Base-by-base conservation (phyloP, 2,329 filamentous ascomycete species). In the Coccinonectria pachysandricola region DNA sequence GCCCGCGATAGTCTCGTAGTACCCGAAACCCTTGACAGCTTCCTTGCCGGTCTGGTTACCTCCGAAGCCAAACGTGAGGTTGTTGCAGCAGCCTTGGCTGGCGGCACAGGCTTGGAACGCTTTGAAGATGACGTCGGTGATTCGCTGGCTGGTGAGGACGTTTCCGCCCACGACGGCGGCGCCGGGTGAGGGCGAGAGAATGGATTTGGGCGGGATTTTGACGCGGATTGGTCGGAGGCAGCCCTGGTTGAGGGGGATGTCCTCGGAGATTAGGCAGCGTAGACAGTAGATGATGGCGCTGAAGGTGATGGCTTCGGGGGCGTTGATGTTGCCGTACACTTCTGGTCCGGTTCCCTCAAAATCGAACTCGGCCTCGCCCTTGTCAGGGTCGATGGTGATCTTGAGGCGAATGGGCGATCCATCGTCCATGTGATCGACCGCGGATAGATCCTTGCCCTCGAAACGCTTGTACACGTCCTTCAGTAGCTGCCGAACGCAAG, bases 211-310 rank as follows among this genome's bases (percentile, higher is more conserved):
- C 0, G 81, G 79, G 12, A 88, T 85, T 32, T 68, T 69, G 49
- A 87, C 79, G 34, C 74, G 65, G 36, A 88, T 80, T 0, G 82
- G 82, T 32, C 73, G 75, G 13, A 88, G 57, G 35, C 83, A 88
- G 35, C 83, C 83, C 52, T 91, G 83, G 51, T 91, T 91, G 4
- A 91, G 61, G 0, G 83, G 83, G 6, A 91, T 87, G 36, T 88
- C 82, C 43, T 84, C 75, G 7, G 71, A 78, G 37, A 91, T 86
- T 30, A 91, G 64, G 42, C 77, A 83, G 14, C 83, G 71, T 10
- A 91, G 62, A 42, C 81, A 88, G 61, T 91, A 91, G 38, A 91
- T 88, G 39, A 88, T 87, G n/a, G 83, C 83, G 6, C 74, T 80
- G 56, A 82, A 85, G 0, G 81, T 87, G 24, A 91, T 80, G 3